Percentiles rank a stretch among this genome's conserved stretches.
phyloP scores from a whole-genome alignment of 192 early-diverging fungal genomes.

The Backusella westeae region DNA sequence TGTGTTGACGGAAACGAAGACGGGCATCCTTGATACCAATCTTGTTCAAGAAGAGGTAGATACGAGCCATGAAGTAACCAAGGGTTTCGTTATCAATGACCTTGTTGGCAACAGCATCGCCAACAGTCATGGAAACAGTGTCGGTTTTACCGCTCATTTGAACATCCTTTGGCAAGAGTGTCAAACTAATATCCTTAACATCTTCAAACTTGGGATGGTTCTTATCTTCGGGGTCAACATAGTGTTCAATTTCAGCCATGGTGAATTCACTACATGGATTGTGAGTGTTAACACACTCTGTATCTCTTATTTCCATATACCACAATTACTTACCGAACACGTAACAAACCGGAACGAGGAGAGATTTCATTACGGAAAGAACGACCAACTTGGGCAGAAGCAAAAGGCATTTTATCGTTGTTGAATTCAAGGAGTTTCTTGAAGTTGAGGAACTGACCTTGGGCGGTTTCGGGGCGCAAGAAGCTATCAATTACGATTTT shows the following conservation, averaged over 20 bases:
- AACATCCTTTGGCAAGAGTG: constrained; percentile 70
- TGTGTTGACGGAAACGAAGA: constrained; percentile 97
- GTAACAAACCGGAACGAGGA: constrained; percentile 89
- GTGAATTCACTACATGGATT: constrained; percentile 78
- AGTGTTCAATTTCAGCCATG: constrained; percentile 99
- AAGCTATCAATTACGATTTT: constrained; percentile 47
- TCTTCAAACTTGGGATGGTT: constrained; percentile 89
- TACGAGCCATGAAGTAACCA: constrained; percentile 97
- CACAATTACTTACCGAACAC: constrained; percentile 72
- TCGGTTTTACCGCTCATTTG: constrained; percentile 80
- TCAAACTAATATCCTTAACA: constrained; percentile 73
- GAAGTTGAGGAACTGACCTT: constrained; percentile 99
- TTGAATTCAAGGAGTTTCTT: constrained; percentile 96
- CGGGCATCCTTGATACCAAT: constrained; percentile 87
- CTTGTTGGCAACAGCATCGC: constrained; percentile 86
- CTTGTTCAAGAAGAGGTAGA: constrained; percentile 84
- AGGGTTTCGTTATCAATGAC: constrained; percentile 97
- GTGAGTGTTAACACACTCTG: neutral
- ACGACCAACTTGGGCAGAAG: constrained; percentile 95
- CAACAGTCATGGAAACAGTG: constrained; percentile 72
- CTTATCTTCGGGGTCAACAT: constrained; percentile 94
- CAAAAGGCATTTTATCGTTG: constrained; percentile 99
- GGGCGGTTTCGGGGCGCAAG: constrained; percentile 98
- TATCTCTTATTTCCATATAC: neutral
- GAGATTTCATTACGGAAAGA: constrained; percentile 99